phyloP scores from a whole-genome alignment of 2,329 filamentous ascomycete species.

The Aspergillus sergii region DNA sequence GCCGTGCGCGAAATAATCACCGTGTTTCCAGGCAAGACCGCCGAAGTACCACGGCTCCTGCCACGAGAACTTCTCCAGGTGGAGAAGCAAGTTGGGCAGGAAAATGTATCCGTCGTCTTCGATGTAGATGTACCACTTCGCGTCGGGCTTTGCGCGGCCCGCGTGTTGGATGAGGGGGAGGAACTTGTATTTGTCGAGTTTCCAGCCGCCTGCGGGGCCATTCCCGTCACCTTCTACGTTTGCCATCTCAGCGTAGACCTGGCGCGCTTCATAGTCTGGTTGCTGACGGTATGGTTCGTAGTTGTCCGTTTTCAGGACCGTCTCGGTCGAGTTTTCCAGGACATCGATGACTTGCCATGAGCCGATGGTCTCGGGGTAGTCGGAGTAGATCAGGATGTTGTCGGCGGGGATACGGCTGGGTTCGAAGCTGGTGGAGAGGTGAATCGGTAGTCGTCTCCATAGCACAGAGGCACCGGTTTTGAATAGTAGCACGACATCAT shows the following conservation, averaged over 20 bases:
- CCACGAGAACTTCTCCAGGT: conserved; percentile 50
- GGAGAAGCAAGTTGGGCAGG: conserved; percentile 56
- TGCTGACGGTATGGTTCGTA: conserved; percentile 25
- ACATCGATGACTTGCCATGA: conserved; percentile 26
- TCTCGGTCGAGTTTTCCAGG: conserved; percentile 25
- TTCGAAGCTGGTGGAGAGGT: conserved; percentile 28
- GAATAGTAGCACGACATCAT: conserved; percentile 19
- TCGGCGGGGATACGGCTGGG: conserved; percentile 24
- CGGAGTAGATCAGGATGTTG: conserved; percentile 29
- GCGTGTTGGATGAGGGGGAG: conserved; percentile 29
- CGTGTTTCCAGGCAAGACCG: conserved; percentile 49
- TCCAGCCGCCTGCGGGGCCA: conserved; percentile 47
- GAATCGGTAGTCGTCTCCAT: conserved; percentile 31
- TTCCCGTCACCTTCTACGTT: conserved; percentile 22
- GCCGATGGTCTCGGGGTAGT: conserved; percentile 27
- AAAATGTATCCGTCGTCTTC: conserved; percentile 62
- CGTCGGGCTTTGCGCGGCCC: not conserved
- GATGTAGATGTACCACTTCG: conserved; percentile 63
- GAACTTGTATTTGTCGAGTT: conserved; percentile 63
- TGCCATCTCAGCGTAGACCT: conserved; percentile 26
- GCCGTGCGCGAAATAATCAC: conserved; percentile 56
- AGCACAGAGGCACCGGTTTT: conserved; percentile 30
- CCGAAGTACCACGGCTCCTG: conserved; percentile 54
- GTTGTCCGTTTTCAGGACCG: conserved; percentile 17
- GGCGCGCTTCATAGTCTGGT: conserved; percentile 25